Evolutionary conservation across 768 basidiomycete genomes (phyloP), one percentile per base, ranked within the genome.

Genomic region (Candolleomyces efflorescens): DNA sequence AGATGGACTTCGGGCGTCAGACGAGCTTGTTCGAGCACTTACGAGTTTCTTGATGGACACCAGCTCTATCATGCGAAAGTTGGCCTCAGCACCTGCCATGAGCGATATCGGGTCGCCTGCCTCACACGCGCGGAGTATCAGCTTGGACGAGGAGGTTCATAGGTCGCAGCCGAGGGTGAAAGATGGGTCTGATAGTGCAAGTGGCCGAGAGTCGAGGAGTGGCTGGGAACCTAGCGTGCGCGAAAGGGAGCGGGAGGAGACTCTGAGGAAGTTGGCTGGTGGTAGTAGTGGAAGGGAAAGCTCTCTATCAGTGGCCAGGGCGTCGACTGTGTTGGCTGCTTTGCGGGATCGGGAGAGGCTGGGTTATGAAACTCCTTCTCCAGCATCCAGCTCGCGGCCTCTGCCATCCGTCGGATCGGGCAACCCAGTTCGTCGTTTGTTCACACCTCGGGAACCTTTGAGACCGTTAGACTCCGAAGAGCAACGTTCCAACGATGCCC

Each of bases 41-140:
- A 93, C 91, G 7, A 85, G 83, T 43, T 82, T 93, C 58, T 69
- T 93, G 62, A 72, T 92, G n/a, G 86, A 87, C 32, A 77, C 88
- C 5, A 90, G 92, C 32, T 82, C 82, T 68, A 76, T 87, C 11
- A 68, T 92, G 58, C 11, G 73, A 71, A 37, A 50, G 44, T 27
- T 56, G 41, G 53, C 47, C 15, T 39, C 43, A 18, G 44, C 56
- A 15, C 47, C 50, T 48, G 66, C 58, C 41, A 61, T 56, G 15
- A 56, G 62, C 48, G 63, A 59, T 3, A 57, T 46, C 48, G 68
- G 66, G 1, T 69, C 63, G 47, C 68, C 69, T 20, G 73, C 73
- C 50, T 66, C 77, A 43, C 82, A 84, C 69, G 70, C 69, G 36
- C 70, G 83, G 58, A 82, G 81, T 49, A 68, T 77, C 38, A 87